Evolutionary conservation across 495 filamentous ascomycete genomes (phyloP).

Genomic region (Penicillium desertorum): DNA sequence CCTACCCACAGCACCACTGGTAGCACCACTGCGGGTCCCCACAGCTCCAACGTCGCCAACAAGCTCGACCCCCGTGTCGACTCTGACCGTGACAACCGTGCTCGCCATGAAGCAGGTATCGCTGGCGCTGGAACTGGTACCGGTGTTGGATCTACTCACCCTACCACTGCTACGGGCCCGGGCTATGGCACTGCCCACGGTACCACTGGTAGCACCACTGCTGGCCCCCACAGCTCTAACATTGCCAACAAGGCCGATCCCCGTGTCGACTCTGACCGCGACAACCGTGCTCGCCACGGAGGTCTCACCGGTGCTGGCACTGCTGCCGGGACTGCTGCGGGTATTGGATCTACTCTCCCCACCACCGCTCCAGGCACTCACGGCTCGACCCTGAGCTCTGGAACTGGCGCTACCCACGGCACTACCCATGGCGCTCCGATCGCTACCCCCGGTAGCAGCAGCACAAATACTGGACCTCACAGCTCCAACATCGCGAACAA

Average conservation of each 20-base stretch:
- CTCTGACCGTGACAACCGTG: conserved; percentile 8
- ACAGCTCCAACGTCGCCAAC: conserved; percentile 10
- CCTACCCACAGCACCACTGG: not conserved
- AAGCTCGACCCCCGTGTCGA: conserved; percentile 11
- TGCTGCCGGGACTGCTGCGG: not conserved
- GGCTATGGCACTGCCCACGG: not conserved
- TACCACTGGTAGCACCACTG: not conserved
- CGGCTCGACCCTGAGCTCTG: not conserved
- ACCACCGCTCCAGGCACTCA: conserved; percentile 3
- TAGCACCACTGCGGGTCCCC: conserved; percentile 2
- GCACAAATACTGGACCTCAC: conserved; percentile 3
- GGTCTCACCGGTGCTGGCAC: not conserved
- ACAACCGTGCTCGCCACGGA: conserved; percentile 1
- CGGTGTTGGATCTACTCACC: not conserved
- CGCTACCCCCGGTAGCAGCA: not conserved
- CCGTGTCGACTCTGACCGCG: conserved; percentile 10
- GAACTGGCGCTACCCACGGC: not conserved
- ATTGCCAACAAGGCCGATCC: conserved; percentile 11
- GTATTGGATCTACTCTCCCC: not conserved
- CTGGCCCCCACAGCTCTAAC: conserved; percentile 4
- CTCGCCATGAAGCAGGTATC: not conserved
- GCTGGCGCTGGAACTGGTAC: not conserved
- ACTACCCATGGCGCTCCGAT: not conserved
- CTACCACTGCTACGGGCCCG: not conserved
- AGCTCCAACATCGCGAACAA: conserved; percentile 11